Evolutionary conservation across 2,329 filamentous ascomycete species (phyloP), one percentile per base, ranked within the genome.

Genomic region (Acrocalymma vagum): DNA sequence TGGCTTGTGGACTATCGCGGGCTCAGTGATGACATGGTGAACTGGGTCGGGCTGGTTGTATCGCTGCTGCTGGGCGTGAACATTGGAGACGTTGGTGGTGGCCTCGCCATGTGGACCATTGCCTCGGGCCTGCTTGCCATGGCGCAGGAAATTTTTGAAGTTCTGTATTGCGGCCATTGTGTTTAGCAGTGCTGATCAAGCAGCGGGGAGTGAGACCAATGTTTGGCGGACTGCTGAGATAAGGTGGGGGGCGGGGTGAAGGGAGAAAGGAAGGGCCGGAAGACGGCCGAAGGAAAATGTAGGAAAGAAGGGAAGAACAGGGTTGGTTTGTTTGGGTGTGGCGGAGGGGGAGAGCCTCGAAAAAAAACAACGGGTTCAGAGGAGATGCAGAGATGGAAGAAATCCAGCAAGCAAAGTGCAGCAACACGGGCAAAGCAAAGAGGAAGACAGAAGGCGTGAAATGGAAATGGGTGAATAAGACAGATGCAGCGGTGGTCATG

Each of bases 71-170:
- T 85, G 79, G 42, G 83, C 84, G 68, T 87, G 82, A 45, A 87
- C 78, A 42, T 80, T 75, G 38, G 83, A 83, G 49, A 85, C 77
- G 60, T 81, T 79, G 46, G 82, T 84, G 55, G 79, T 86, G 55
- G 81, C 78, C 66, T 83, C 81, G 45, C 77, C 81, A 60, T 80
- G 81, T 29, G 71, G 75, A 43, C 78, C 76, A 41, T 83, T 79
- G 55, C 82, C 80, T 55, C 90, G 88, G 59, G 91, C 93, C 79
- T 96, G 91, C 78, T 96, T 96, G 74, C 93, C 93, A 79, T 96
- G 93, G 56, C 93, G 89, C 74, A 97, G 94, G 74, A 97, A 95
- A 74, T 96, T 96, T 76, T 97, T 96, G 62, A 96, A 83, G 69
- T 94, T 94, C 77, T 96, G 93, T 76, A 96, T 95, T 30, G 83